Evolutionary conservation across 805 yeast species (phyloP).

Genomic region (Yueomyces sp.): DNA sequence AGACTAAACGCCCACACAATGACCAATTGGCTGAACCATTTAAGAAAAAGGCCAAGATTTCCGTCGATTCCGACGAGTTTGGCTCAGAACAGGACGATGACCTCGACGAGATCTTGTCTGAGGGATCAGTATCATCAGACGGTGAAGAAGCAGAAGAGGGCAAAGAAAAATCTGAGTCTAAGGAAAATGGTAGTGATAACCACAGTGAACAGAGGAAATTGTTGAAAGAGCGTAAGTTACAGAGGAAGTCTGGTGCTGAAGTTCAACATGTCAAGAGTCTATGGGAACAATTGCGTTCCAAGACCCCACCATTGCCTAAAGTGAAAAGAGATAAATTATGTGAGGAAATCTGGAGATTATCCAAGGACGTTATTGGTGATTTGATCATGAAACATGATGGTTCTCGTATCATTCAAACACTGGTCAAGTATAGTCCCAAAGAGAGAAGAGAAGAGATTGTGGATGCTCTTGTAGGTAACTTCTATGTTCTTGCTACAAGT

Average conservation of each 20-base stretch:
- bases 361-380: constrained; percentile 67
- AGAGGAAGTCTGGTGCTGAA: constrained; percentile 76
- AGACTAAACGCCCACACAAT: too few relatives aligned
- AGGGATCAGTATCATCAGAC: constrained; percentile 1
- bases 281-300: constrained; percentile 87
- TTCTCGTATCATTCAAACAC: constrained; percentile 87
- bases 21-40: too few relatives aligned
- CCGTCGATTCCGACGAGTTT: constrained; percentile 22
- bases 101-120: constrained; percentile 8
- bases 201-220: constrained; percentile 75
- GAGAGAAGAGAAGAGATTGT: constrained; percentile 66
- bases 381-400: constrained; percentile 92
- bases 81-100: constrained; percentile 17
- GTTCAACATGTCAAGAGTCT: constrained; percentile 72
- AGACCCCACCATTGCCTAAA: constrained; percentile 68
- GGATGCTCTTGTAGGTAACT: constrained; percentile 56
- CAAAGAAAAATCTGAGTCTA: constrained; percentile 15
- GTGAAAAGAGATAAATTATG: constrained; percentile 64
- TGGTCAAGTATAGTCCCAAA: constrained; percentile 73
- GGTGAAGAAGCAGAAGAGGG: constrained; percentile 18
- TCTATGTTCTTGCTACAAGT: constrained; percentile 73
- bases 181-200: constrained; percentile 26
- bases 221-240: constrained; percentile 70
- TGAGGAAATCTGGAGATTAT: constrained; percentile 72
- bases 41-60: constrained; percentile 19